These are phyloP conservation scores for Aspergillus sp. DNA, from an alignment of 2,329 filamentous ascomycete genomes.

Conservation along the genomic window DNA sequence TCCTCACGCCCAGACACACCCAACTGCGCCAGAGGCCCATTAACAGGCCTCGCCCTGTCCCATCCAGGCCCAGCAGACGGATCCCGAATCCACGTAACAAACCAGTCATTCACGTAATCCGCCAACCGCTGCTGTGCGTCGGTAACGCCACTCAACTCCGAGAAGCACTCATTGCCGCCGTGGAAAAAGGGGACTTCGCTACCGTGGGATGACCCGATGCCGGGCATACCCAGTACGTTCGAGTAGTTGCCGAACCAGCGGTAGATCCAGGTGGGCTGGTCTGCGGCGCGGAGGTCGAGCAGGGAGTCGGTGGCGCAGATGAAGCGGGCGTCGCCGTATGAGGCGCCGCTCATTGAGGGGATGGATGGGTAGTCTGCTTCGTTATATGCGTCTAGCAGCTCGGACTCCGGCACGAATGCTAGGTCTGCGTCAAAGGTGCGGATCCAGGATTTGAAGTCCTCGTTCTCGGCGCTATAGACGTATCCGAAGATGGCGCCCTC, in stretches of 20 bases:
- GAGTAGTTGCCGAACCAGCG: slow-evolving; percentile 25
- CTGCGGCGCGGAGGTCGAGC: slow-evolving; percentile 18
- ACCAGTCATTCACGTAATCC: slow-evolving; percentile 23
- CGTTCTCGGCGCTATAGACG: slow-evolving; percentile 21
- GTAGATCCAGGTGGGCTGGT: slow-evolving; percentile 24
- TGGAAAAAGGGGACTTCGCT: slow-evolving; percentile 26
- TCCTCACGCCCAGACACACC: slow-evolving; percentile 21
- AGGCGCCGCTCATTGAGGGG: slow-evolving; percentile 22
- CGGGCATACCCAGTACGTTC: slow-evolving; percentile 16
- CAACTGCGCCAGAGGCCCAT: slow-evolving; percentile 20
- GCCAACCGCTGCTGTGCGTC: slow-evolving; percentile 18
- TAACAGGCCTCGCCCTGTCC: slow-evolving; percentile 12
- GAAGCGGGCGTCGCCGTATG: slow-evolving; percentile 25
- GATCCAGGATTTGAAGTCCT: slow-evolving; percentile 21
- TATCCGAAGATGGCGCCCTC: slow-evolving; percentile 20
- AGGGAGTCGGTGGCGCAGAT: slow-evolving; percentile 21
- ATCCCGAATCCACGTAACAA: slow-evolving; percentile 23
- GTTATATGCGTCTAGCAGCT: slow-evolving; percentile 19
- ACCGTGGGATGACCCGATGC: slow-evolving; percentile 20
- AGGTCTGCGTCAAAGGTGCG: slow-evolving; percentile 22
- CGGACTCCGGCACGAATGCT: slow-evolving; percentile 15
- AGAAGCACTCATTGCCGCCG: slow-evolving; percentile 25
- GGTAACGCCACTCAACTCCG: slow-evolving; percentile 16
- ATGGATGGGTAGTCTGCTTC: slow-evolving; percentile 17
- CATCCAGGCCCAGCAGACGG: slow-evolving; percentile 21